Conservation (phyloP, 164 flowering plant genomes). For the Macadamia integrifolia region DNA sequence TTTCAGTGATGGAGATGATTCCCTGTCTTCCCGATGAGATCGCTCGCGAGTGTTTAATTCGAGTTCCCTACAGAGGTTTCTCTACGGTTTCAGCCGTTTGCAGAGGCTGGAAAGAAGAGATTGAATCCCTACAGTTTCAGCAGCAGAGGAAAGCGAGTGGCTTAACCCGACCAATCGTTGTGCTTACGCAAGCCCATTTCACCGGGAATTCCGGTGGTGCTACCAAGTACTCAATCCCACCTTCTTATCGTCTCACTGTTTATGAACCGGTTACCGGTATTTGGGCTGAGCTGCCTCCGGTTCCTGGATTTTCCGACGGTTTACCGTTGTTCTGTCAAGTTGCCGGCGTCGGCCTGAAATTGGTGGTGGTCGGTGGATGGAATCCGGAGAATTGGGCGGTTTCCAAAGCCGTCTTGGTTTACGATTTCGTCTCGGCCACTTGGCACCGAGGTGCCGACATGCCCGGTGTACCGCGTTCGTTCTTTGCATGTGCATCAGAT, state of each 20-base stretch:
- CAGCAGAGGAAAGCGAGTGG: conserved; percentile 25
- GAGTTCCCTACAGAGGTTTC: conserved; percentile 32
- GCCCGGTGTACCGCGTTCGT: conserved; percentile 48
- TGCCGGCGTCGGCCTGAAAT: conserved; percentile 39
- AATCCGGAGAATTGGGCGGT: conserved; percentile 45
- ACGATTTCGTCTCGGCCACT: conserved; percentile 35
- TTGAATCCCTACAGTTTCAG: conserved; percentile 33
- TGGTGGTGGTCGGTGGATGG: conserved; percentile 70
- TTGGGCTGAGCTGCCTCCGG: conserved; percentile 47
- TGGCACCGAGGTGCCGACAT: conserved; percentile 60
- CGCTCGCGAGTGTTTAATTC: conserved; percentile 48
- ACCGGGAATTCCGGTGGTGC: background rate
- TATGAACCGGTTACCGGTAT: conserved; percentile 40
- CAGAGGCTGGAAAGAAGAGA: conserved; percentile 38
- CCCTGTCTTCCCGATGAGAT: conserved; percentile 63
- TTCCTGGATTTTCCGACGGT: conserved; percentile 32
- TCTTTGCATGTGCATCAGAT: conserved; percentile 62
- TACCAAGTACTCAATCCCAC: conserved; percentile 13
- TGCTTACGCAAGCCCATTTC: conserved; percentile 40
- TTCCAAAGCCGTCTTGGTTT: conserved; percentile 34
- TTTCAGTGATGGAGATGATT: conserved; percentile 38
- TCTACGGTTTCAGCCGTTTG: conserved; percentile 27
- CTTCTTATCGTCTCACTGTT: conserved; percentile 33
- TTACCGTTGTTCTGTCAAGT: conserved; percentile 56
- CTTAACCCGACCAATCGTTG: conserved; percentile 24